Conservation (phyloP, 352 stramenopile genomes). For the Pythium volutum region DNA sequence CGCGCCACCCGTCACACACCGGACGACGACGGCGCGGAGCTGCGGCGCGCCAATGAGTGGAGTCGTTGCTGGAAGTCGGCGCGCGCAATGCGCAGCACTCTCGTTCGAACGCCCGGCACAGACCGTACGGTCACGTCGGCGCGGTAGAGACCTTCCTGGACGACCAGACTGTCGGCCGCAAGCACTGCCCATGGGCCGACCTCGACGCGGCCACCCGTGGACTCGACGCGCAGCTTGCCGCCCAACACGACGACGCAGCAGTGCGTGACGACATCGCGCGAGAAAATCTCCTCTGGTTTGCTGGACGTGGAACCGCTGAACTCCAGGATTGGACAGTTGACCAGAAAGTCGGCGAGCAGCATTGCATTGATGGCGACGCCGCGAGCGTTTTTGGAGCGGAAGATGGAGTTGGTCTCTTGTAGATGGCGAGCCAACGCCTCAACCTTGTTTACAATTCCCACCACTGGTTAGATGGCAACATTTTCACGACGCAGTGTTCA, state of each 20-base stretch:
- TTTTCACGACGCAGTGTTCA: not conserved
- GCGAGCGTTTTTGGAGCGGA: constrained; percentile 29
- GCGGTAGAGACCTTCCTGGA: constrained; percentile 38
- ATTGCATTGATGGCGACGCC: constrained; percentile 27
- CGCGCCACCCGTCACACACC: not conserved
- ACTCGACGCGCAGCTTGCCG: constrained; percentile 31
- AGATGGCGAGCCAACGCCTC: constrained; percentile 31
- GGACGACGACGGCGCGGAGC: constrained; percentile 18
- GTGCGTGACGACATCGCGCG: constrained; percentile 28
- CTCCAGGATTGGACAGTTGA: constrained; percentile 31
- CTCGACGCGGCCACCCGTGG: constrained; percentile 29
- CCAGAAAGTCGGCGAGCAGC: constrained; percentile 29
- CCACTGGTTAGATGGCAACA: not conserved
- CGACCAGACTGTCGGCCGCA: constrained; percentile 37
- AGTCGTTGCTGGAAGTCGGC: constrained; percentile 46
- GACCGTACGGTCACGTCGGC: constrained; percentile 39
- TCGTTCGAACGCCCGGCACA: constrained; percentile 19
- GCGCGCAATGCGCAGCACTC: constrained; percentile 35
- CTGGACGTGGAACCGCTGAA: constrained; percentile 18
- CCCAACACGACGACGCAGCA: constrained; percentile 39
- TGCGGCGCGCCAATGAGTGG: constrained; percentile 29
- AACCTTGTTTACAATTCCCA: constrained; percentile 21
- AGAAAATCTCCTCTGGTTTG: constrained; percentile 24
- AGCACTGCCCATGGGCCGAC: constrained; percentile 35
- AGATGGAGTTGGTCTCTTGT: constrained; percentile 33